Evolutionary conservation across 179 eudicot genomes (phyloP), one percentile per base, ranked within the genome.

Genomic region (Patellifolia procumbens): DNA sequence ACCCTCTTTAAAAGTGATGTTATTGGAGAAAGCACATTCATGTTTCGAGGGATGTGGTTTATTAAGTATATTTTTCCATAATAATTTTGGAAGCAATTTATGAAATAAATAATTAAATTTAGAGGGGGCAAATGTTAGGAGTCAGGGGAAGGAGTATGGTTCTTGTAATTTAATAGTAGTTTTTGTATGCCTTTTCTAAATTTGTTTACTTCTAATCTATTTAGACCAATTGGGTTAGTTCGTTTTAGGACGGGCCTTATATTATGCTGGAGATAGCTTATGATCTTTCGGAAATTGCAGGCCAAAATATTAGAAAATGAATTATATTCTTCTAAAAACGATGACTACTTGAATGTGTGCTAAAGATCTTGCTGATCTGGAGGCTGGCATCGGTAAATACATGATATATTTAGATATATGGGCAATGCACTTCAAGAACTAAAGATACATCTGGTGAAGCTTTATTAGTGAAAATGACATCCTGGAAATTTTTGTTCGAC

Each of bases 401-500:
- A 82, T 83, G 78, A 61, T 82, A 74, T 86, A 34, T 80, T 82
- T 74, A 75, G 71, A 51, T 82, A 60, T 75, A 75, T 92, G 68
- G 70, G 58, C 63, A 72, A 74, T 72, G 82, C 86, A 65, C 83
- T 91, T 68, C 74, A 83, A 63, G 78, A 85, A 31, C 75, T 90
- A 74, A 34, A 56, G 60, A 64, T 77, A 72, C 79, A 55, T 70
- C 75, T 39, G 53, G 81, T 75, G 89, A 75, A 1, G 81, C 83
- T 22, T 83, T 85, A 37, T 48, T 79, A 28, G 90, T 78, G 63
- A 89, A 92, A 52, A 89, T 96, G 76, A 84, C 87, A 51, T 70
- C 65, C 64, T 91, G 91, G 89, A 88, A 87, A 70, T 75, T 53
- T 28, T 64, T 84, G 74, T 92, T 96, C 77, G 91, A 85, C 11